A percentile compares a stretch with the other conserved stretches of the same genome.
phyloP scores from a whole-genome alignment of 768 basidiomycete species.

The Psilocybe cubensis region DNA sequence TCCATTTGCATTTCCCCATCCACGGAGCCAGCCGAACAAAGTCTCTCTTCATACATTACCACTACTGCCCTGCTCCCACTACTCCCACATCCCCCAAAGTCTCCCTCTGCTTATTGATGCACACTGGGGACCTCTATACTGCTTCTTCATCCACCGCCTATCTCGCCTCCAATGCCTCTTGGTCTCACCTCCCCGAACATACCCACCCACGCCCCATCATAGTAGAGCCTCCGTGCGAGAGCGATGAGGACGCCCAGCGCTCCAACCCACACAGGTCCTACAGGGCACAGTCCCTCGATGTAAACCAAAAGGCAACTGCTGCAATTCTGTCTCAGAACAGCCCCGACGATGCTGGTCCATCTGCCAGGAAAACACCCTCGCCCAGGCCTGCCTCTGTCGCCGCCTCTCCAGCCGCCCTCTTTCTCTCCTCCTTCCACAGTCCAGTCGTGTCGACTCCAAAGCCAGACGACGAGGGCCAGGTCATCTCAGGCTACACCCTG shows the following conservation, averaged over 20 bases:
- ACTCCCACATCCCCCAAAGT: conserved; percentile 1
- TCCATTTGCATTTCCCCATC: conserved; percentile 1
- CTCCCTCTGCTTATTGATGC: conserved; percentile 24
- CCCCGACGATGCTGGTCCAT: conserved; percentile 4
- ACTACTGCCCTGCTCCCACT: conserved; percentile 9
- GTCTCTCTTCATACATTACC: conserved; percentile 20
- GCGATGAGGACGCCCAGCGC: conserved; percentile 14
- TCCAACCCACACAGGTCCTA: not conserved
- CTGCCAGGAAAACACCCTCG: conserved; percentile 33
- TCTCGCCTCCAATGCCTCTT: conserved; percentile 11
- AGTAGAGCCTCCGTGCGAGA: conserved; percentile 11
- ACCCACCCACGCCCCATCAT: not conserved
- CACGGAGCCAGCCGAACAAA: conserved; percentile 20
- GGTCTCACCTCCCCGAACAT: not conserved
- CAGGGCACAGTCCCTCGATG: conserved; percentile 20
- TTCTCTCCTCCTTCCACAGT: conserved; percentile 67
- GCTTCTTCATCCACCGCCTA: conserved; percentile 9
- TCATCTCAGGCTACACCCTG: conserved; percentile 72
- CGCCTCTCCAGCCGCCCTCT: conserved; percentile 74
- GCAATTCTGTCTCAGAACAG: conserved; percentile 17
- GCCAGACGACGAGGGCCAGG: conserved; percentile 70
- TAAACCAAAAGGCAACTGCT: conserved; percentile 26
- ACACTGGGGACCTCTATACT: conserved; percentile 21
- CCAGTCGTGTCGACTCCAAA: conserved; percentile 34
- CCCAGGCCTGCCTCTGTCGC: conserved; percentile 23